Percentiles rank a stretch among this genome's conserved stretches.
phyloP scores from a whole-genome alignment of 345 rosid species.

The Eucalyptus marginata region DNA sequence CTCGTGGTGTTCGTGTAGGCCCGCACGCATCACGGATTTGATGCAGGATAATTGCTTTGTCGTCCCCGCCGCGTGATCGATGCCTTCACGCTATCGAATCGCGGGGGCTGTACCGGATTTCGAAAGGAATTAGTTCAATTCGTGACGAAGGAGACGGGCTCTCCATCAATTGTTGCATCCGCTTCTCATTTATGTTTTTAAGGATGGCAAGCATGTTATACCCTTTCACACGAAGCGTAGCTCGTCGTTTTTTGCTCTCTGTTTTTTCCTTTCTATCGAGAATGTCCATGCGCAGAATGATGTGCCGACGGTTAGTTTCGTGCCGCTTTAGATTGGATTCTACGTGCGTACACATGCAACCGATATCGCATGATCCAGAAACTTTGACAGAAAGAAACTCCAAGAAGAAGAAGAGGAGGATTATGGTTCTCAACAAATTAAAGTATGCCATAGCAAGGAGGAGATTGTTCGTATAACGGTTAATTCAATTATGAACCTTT shows the following conservation, averaged over 20 bases:
- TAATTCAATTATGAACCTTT: fast-evolving
- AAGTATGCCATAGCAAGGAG: background rate
- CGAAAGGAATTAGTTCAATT: background rate
- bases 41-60: background rate
- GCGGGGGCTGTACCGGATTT: background rate
- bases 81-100: background rate
- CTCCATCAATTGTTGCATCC: background rate
- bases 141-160: background rate
- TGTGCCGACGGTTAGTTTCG: background rate
- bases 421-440: background rate
- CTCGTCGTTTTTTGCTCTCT: background rate
- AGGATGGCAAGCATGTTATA: background rate
- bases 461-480: fast-evolving
- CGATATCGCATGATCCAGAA: background rate
- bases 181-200: background rate
- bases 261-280: background rate
- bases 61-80: background rate
- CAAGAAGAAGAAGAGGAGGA: background rate
- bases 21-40: background rate
- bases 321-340: background rate
- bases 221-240: too few species aligned
- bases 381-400: background rate
- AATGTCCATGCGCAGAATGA: background rate
- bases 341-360: background rate
- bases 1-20: background rate